Evolutionary conservation across 108 stramenopile genomes (phyloP), one percentile per base, ranked within the genome.

Genomic region (Craspedostauros australis): DNA sequence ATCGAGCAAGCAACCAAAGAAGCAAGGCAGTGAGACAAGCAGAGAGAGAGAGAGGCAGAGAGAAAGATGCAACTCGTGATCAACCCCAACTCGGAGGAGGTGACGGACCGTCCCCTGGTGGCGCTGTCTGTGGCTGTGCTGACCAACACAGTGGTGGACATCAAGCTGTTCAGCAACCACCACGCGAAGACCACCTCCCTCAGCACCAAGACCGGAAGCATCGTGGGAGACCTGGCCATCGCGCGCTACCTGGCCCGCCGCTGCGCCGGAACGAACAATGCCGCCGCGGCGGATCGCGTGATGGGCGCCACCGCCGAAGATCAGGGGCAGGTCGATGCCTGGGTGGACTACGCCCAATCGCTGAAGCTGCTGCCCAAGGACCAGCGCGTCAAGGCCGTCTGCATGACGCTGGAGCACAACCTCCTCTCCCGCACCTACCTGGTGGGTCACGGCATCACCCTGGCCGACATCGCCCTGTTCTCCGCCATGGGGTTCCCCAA

Each of bases 381-480:
- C 2, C 68, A 79, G 25, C 54, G 70, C 8, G 50, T 65, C 25
- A 66, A 68, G 60, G 83, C 85, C 4, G 45, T 92, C 24, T 61
- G 71, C 25, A 59, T 70, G 46, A 89, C 85, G 0, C 36, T 93
- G 50, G 81, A 91, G 60, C 80, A 82, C 5, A 59, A 76, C n/a
- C 59, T 95, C 38, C 52, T 57, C 1, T 40, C 54, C 1, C 36
- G 55, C 1, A 86, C 91, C 24, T 94, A 83, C 50, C 30, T 91
- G 21, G 77, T 81, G 7, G 95, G 93, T 30, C 40, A 72, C 60
- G 37, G 3, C 2, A 28, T 93, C 23, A 84, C 91, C 20, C 50
- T 98, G 45, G 98, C 98, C 7, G 98, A 98, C 67, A 39, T 95
- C 5, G 95, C 94, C 14, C 21, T 88, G 15, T 87, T 82, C 79